Evolutionary conservation across 2,329 filamentous ascomycete genomes (phyloP).

Genomic region (Ophiostoma perfectum): DNA sequence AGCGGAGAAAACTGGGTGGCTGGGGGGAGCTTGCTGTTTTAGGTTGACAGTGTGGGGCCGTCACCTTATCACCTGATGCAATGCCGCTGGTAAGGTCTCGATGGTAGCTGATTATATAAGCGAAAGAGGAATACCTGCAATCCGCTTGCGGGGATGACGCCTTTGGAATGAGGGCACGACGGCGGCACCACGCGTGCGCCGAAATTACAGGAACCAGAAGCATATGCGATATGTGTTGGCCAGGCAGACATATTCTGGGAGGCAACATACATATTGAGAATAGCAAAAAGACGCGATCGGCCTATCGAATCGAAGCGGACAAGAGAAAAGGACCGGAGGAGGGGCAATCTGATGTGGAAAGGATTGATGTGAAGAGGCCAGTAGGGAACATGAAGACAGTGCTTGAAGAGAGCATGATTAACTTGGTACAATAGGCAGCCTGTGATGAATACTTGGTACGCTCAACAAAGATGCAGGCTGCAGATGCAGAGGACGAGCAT

Average conservation of each 20-base stretch:
- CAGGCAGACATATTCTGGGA: too few species aligned
- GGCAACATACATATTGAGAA: neutral
- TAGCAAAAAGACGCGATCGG: neutral
- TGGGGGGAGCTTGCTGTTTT: constrained; percentile 13
- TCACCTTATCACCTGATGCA: neutral
- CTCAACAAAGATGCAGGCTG: too few species aligned
- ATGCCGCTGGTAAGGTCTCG: neutral
- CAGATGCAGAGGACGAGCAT: too few species aligned
- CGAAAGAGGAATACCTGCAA: neutral
- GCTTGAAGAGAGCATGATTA: too few species aligned
- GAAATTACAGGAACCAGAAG: too few species aligned
- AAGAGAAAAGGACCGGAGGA: neutral
- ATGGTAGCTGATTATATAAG: neutral
- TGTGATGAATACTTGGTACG: too few species aligned
- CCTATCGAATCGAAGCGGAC: neutral
- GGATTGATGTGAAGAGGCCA: neutral
- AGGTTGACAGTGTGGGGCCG: neutral
- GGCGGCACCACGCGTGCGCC: too few species aligned
- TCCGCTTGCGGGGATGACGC: neutral
- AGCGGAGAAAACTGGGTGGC: constrained; percentile 19
- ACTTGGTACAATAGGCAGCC: too few species aligned
- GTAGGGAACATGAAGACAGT: too few species aligned
- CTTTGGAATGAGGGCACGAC: neutral
- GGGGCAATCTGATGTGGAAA: neutral
- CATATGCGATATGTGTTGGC: too few species aligned